Conservation (phyloP, 2,329 filamentous ascomycete genomes). For the Alternaria dauci region DNA sequence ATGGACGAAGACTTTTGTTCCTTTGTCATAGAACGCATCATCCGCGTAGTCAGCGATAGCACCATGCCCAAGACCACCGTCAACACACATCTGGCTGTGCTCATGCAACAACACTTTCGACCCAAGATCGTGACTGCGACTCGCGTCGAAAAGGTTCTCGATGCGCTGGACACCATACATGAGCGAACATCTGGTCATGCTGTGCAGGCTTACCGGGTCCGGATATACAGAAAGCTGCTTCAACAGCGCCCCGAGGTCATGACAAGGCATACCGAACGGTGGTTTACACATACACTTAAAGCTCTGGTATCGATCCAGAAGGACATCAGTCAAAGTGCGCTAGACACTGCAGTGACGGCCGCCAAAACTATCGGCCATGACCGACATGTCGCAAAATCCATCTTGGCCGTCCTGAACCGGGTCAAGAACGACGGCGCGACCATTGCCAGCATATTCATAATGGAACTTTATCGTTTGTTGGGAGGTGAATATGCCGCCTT, state of each 20-base stretch:
- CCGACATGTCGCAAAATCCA: constrained; percentile 70
- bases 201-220: constrained; percentile 77
- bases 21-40: constrained; percentile 82
- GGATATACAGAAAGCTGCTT: constrained; percentile 80
- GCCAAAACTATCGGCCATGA: constrained; percentile 75
- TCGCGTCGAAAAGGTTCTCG: constrained; percentile 74
- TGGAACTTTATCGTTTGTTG: constrained; percentile 67
- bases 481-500: constrained; percentile 66
- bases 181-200: constrained; percentile 80
- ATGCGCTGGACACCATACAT: constrained; percentile 75
- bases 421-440: constrained; percentile 66
- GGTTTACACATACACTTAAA: constrained; percentile 82
- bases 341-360: constrained; percentile 76
- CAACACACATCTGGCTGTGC: constrained; percentile 79
- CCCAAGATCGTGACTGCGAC: constrained; percentile 75
- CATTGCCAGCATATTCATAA: constrained; percentile 67
- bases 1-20: constrained; percentile 80
- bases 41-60: constrained; percentile 74
- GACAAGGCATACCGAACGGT: constrained; percentile 72
- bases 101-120: constrained; percentile 82
- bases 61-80: constrained; percentile 77
- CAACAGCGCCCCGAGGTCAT: constrained; percentile 76
- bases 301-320: constrained; percentile 81
- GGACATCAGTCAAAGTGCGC: constrained; percentile 78
- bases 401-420: constrained; percentile 69